Base-by-base conservation (phyloP, 78 protist species). In the Guillardia theta region DNA sequence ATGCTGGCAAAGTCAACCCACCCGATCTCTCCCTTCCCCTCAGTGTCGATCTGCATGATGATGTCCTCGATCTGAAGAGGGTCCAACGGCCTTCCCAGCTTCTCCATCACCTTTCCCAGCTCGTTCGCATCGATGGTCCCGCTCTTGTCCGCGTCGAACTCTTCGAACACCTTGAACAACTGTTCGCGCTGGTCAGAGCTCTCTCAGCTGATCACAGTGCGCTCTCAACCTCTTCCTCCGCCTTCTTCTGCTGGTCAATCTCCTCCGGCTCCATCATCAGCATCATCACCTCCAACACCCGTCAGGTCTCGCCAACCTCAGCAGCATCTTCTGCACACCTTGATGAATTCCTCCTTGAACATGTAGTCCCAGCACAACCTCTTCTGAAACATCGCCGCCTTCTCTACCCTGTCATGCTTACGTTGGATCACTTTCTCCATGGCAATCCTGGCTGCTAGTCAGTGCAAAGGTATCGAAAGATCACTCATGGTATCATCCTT, bases 321-420 rank as follows among this genome's bases (percentile, higher is more conserved):
- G 70, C 70, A 1, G 70, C 70, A 58, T 6, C 39, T 3, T 0
- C 1, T 30, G 27, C 70, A 58, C 2, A 58, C 70, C 41, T 70
- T 70, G 83, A 70, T 70, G 83, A 70, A 70, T 6, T 70, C 83
- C 41, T 70, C 83, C 36, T 70, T 70, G 83, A 22, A 70, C 83
- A 70, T 70, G 41, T 12, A 70, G 22, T 70, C 83, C 83, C 83
- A 70, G 4, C n/a, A 36, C 83, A 70, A 43, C 0, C 83, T 36
- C 83, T 70, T 70, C 36, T 70, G 83, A 24, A 70, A 70, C 41
- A 70, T 24, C 46, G 15, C 22, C 41, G 41, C 83, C 8, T 33
- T 24, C 22, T 70, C 83, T 24, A 70, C 83, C 33, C 83, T 24
- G 83, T 70, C 83, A 24, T 70, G 83, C 83, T 70, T 70, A 10